phyloP scores from a whole-genome alignment of 2,329 filamentous ascomycete genomes.

The Colletotrichum eremochloae region DNA sequence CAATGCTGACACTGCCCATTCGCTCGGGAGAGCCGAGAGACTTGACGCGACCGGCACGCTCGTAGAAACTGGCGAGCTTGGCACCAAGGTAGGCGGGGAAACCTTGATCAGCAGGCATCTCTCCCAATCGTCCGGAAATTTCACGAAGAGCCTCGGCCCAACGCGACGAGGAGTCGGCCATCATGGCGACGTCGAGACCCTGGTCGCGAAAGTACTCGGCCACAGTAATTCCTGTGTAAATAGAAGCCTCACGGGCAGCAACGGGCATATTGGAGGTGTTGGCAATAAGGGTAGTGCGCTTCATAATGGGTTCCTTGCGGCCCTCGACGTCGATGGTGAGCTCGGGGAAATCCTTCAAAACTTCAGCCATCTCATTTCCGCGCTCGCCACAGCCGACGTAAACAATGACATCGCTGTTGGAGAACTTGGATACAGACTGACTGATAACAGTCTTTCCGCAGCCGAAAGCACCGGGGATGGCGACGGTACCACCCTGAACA shows the following conservation, averaged over 20 bases:
- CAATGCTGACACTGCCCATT: slow-evolving; percentile 94
- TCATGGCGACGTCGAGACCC: slow-evolving; percentile 98
- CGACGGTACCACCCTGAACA: slow-evolving; percentile 97
- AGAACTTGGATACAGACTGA: slow-evolving; percentile 99
- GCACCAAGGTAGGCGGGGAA: slow-evolving; percentile 98
- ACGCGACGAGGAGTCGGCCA: slow-evolving; percentile 97
- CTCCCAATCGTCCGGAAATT: slow-evolving; percentile 96
- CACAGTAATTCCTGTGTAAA: slow-evolving; percentile 96
- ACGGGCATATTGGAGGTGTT: slow-evolving; percentile 99
- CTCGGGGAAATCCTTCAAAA: slow-evolving; percentile 99
- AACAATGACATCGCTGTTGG: slow-evolving; percentile 98
- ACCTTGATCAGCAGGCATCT: slow-evolving; percentile 99
- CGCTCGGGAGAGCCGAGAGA: slow-evolving; percentile 91
- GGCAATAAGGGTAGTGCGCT: slow-evolving; percentile 97
- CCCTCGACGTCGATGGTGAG: slow-evolving; percentile 95
- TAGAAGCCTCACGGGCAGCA: slow-evolving; percentile 96
- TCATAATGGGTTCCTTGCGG: slow-evolving; percentile 99
- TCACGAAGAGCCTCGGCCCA: slow-evolving; percentile 99
- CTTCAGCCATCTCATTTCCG: slow-evolving; percentile 99
- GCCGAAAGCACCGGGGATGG: slow-evolving; percentile 97
- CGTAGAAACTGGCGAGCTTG: slow-evolving; percentile 99
- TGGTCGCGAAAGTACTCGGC: slow-evolving; percentile 98
- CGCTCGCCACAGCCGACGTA: slow-evolving; percentile 95
- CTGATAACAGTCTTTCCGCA: slow-evolving; percentile 99
- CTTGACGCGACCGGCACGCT: slow-evolving; percentile 91